A percentile compares a stretch with the other conserved stretches of the same genome.
Evolutionary conservation across 1,139 yeast species (phyloP).

Genomic region (Hyphopichia pseudoburtonii): DNA sequence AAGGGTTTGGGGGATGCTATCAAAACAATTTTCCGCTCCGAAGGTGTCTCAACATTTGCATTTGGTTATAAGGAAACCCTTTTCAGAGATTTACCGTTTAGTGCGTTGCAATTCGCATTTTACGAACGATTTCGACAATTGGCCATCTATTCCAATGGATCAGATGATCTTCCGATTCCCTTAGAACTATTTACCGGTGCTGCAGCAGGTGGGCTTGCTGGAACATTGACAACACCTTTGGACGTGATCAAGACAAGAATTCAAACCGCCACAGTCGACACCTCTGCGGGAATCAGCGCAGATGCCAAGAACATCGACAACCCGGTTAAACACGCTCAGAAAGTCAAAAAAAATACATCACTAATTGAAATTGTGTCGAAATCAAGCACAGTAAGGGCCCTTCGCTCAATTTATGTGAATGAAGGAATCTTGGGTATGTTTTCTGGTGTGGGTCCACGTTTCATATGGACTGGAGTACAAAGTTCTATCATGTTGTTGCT

Average conservation of each 20-base stretch:
- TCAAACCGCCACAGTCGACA: slow-evolving; percentile 56
- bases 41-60: slow-evolving; percentile 75
- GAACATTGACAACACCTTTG: slow-evolving; percentile 75
- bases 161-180: slow-evolving; percentile 52
- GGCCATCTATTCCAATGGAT: slow-evolving; percentile 49
- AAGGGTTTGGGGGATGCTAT: slow-evolving; percentile 69
- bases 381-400: slow-evolving; percentile 61
- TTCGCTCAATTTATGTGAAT: slow-evolving; percentile 61
- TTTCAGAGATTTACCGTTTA: slow-evolving; percentile 88
- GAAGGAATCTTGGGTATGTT: slow-evolving; percentile 84
- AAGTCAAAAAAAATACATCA: background rate
- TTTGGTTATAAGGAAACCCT: slow-evolving; percentile 94
- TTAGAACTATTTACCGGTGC: slow-evolving; percentile 86
- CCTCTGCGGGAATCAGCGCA: slow-evolving; percentile 13
- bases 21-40: slow-evolving; percentile 57
- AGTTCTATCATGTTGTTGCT: slow-evolving; percentile 90
- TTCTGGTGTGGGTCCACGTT: slow-evolving; percentile 94
- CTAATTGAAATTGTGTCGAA: slow-evolving; percentile 16
- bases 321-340: background rate
- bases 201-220: slow-evolving; percentile 95
- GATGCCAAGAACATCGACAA: slow-evolving; percentile 15
- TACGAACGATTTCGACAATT: slow-evolving; percentile 78
- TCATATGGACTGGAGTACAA: slow-evolving; percentile 95
- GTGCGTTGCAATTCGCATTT: slow-evolving; percentile 94
- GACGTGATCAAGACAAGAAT: slow-evolving; percentile 94